Base-by-base conservation (phyloP, 1,284 basidiomycete genomes). In the Cyathus pygmaeus region DNA sequence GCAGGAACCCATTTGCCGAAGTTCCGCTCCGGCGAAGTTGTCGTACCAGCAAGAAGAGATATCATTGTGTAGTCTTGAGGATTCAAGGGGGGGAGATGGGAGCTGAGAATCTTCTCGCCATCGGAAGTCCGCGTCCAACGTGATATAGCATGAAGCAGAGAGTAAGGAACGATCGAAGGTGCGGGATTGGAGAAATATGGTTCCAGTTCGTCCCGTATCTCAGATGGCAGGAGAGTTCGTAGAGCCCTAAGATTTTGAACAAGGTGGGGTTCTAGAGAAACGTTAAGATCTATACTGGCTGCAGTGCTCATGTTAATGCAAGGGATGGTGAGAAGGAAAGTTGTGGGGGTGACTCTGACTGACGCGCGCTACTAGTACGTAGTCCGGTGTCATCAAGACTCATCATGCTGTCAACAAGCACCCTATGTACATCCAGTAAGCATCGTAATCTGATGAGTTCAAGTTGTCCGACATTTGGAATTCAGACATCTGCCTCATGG, bases 41-140 rank as follows among this genome's bases (percentile, higher is more conserved):
- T 85, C 3, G 89, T 84, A 29, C 92, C 92, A 21, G 93, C 92
- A 3, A 94, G 85, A 27, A 94, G 79, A n/a, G 91, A 78, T 52
- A 93, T 77, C 86, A 92, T 92, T 13, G 83, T 79, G 71, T 91
- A 94, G 21, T 82, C 80, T 26, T 76, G 74, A 10, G 85, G 77
- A 62, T 87, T 77, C 61, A 93, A 76, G 6, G 79, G 73, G 11
- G 83, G 82, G 6, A 75, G 75, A 54, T 79, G 79, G 7, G 76
- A 69, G 24, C 75, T 71, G 52, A 93, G 79, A n/a, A 77, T 73
- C 1, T 71, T 65, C 52, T 68, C 66, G 7, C 88, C 90, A 53
- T 75, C 72, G 7, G 80, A 65, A 29, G 89, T 84, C 46, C 87
- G 85, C 26, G 88, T 75, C 92, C 92, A 94, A 74, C 81, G 81